Evolutionary conservation across 2,329 filamentous ascomycete genomes (phyloP).

Genomic region (Anthostomella pinea): DNA sequence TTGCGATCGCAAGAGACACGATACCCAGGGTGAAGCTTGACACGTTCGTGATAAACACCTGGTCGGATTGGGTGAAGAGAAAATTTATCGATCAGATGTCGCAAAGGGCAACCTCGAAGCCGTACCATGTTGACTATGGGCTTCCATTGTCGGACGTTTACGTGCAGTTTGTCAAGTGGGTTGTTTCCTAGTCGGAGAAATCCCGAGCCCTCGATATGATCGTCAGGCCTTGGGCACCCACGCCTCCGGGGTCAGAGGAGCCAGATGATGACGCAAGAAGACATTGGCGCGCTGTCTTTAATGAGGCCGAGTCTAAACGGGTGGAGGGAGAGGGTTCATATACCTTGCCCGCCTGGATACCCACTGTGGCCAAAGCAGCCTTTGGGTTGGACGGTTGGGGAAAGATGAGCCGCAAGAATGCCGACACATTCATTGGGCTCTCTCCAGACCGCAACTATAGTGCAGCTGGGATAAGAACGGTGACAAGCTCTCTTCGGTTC

Average conservation of each 20-base stretch:
- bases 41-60: no score
- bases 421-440: slow-evolving; percentile 9
- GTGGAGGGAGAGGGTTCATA: slow-evolving; percentile 5
- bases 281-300: slow-evolving; percentile 4
- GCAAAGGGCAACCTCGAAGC: slow-evolving; percentile 5
- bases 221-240: slow-evolving; percentile 9
- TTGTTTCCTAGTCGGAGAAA: slow-evolving; percentile 6
- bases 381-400: slow-evolving; percentile 8
- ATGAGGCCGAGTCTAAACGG: background rate
- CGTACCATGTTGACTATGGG: slow-evolving; percentile 8
- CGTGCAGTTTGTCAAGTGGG: slow-evolving; percentile 11
- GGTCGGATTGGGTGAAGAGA: no score
- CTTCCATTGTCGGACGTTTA: slow-evolving; percentile 13
- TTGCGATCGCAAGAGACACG: slow-evolving; percentile 16
- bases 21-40: no score
- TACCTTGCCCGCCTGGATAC: slow-evolving; percentile 11
- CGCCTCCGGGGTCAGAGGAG: background rate
- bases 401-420: slow-evolving; percentile 11
- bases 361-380: slow-evolving; percentile 5
- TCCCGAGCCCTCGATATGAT: slow-evolving; percentile 11
- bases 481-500: slow-evolving; percentile 5
- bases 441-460: slow-evolving; percentile 7
- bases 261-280: slow-evolving; percentile 2
- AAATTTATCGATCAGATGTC: no score
- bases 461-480: slow-evolving; percentile 3